Evolutionary conservation across 2,329 filamentous ascomycete genomes (phyloP), one percentile per base, ranked within the genome.

Genomic region (Cercospora zeina): DNA sequence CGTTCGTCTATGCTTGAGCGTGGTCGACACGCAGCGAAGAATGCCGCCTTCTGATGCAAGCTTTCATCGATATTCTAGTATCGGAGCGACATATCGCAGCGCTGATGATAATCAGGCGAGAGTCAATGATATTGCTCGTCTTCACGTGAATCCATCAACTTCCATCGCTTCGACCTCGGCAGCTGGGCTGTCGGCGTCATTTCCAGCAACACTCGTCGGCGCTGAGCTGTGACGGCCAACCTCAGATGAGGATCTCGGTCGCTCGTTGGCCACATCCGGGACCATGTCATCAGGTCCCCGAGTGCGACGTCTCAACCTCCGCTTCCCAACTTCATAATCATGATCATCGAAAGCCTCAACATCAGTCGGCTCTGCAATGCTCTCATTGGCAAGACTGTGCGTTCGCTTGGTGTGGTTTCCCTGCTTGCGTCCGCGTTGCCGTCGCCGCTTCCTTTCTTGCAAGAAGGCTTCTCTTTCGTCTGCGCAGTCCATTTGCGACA

Each of bases 351-450:
- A 69, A 14, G 73, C 74, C 21, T 79, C 78, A 42, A 74, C 70
- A 59, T 79, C 77, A 21, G 76, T 76, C 54, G 75, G 74, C 64
- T 76, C 78, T 58, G 75, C 75, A 55, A 80, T 77, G 56, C 77
- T 77, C 66, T 77, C 77, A 30, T 79, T 71, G 59, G 76, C 80
- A 69, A 79, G 75, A 64, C 77, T 79, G 69, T 80, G 75, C 50
- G 72, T 78, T 49, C 80, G 75, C 67, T 82, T 82, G 47, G 74
- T 70, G 8, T 77, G 63, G 14, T 66, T 66, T 21, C 61, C 75
- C 21, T 73, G 70, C 51, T 77, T 78, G 73, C 76, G 78, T 8
- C 65, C 59, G 42, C 75, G 71, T 63, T 78, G 77, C 65, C 77
- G 78, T 64, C 76, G 77, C 39, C 39, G 54, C 24, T 63, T 61